These are phyloP conservation scores for Colletotrichum cordylinicola DNA, from an alignment of 2,329 filamentous ascomycete species.

Conservation along the genomic window DNA sequence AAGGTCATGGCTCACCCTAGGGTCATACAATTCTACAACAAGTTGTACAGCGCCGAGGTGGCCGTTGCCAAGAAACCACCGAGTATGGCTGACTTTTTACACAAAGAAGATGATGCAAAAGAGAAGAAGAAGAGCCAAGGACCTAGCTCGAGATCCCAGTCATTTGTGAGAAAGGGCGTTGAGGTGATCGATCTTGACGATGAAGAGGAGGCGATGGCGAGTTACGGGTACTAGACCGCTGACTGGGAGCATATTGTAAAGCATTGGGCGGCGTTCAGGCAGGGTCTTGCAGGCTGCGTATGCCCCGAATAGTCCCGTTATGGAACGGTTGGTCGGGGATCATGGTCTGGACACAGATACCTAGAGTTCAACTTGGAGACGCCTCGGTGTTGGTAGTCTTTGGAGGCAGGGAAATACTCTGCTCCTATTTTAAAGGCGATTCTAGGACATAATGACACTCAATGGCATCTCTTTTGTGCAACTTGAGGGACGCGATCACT, in stretches of 20 bases:
- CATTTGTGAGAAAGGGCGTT: constrained; percentile 23
- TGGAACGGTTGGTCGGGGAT: neutral
- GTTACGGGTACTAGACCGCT: constrained; percentile 40
- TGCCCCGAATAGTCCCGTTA: neutral
- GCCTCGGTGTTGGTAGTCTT: neutral
- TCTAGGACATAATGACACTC: neutral
- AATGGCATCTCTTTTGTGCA: neutral
- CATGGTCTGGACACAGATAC: constrained; percentile 7
- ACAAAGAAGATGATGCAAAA: constrained; percentile 23
- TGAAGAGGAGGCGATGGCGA: constrained; percentile 54
- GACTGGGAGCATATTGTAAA: neutral
- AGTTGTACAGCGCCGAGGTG: constrained; percentile 76
- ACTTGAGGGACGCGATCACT: neutral
- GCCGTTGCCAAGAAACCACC: constrained; percentile 37
- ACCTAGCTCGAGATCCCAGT: constrained; percentile 6
- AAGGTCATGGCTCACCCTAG: constrained; percentile 95
- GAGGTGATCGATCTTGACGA: constrained; percentile 47
- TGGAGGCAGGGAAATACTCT: neutral
- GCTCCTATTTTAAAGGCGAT: neutral
- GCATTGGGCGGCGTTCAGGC: constrained; percentile 8
- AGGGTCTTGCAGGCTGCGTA: neutral
- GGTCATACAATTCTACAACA: constrained; percentile 85
- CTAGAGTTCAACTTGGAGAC: neutral
- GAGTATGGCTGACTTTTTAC: constrained; percentile 46
- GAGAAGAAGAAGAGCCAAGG: constrained; percentile 32